Evolutionary conservation across 2,329 filamentous ascomycete genomes (phyloP).

Genomic region (Apiospora kogelbergensis): DNA sequence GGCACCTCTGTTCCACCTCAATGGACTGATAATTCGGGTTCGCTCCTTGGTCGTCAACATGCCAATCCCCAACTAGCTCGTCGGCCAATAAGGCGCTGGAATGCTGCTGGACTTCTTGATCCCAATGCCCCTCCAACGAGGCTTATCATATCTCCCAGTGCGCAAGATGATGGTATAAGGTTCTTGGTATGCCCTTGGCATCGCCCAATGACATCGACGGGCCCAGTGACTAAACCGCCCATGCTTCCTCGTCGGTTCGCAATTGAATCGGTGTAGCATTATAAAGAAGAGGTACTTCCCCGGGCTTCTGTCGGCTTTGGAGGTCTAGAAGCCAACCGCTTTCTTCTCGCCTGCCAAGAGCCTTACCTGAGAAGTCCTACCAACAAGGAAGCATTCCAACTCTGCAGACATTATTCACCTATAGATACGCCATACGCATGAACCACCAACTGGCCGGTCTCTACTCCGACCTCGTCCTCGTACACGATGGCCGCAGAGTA

Average conservation of each 20-base stretch:
- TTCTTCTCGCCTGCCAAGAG: constrained; percentile 6
- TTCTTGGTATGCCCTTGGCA: constrained; percentile 14
- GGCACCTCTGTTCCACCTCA: constrained; percentile 8
- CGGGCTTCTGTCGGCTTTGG: neutral
- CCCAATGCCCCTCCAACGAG: neutral
- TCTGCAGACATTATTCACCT: neutral
- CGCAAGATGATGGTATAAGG: constrained; percentile 14
- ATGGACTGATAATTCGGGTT: neutral
- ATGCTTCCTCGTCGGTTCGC: neutral
- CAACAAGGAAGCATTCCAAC: neutral
- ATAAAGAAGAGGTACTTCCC: constrained; percentile 11
- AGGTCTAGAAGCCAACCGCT: constrained; percentile 8
- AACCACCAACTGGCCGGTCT: neutral
- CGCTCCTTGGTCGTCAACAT: constrained; percentile 7
- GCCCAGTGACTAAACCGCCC: neutral
- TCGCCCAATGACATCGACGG: neutral
- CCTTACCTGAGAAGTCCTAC: neutral
- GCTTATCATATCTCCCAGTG: neutral
- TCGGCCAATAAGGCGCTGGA: constrained; percentile 10
- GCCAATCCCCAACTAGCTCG: constrained; percentile 6
- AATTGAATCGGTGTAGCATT: neutral
- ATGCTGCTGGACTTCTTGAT: neutral
- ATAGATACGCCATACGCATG: neutral
- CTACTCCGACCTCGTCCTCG: neutral
- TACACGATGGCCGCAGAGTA: constrained; percentile 46